Evolutionary conservation across 805 yeast species (phyloP), one percentile per base, ranked within the genome.

Genomic region (Candida railenensis): DNA sequence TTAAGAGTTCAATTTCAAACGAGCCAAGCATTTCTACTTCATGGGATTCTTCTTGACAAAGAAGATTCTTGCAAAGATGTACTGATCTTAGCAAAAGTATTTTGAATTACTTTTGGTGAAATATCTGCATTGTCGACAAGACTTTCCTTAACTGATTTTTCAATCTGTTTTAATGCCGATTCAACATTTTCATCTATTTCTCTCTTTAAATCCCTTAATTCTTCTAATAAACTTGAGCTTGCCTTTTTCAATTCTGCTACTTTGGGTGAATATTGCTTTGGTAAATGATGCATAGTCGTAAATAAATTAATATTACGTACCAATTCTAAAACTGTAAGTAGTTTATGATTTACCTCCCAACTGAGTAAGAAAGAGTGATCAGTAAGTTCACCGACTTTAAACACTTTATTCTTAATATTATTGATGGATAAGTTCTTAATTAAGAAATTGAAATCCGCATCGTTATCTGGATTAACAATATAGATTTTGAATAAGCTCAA

Each of bases 341-440:
- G 42, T 37, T 51, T 56, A 20, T 56, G 50, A 43, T 52, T 58
- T 18, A 57, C 33, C 15, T 59, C 57, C 53, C 58, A 47, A 2
- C 59, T 44, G 21, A 60, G 47, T 33, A 59, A 48, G 4, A 44
- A 42, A 15, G 12, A 8, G 14, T 16, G 4, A 22, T 18, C 22
- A 8, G 16, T 19, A 4, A 36, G 14, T 16, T 36, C 14, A 18
- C 15, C 15, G 7, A 14, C 20, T 36, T 19, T 19, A 16, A 36
- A 15, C 7, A 36, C 39, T 34, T 42, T 34, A 11, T 39, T 33
- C 42, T 53, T 56, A 22, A 67, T 41, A 42, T 65, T 66, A 3
- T 53, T 57, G 41, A 64, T 53, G 37, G 63, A 67, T 25, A 68
- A 52, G 43, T 67, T 67, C 43, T 69, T 68, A 9, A 46, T 45